Conservation (phyloP, 768 basidiomycete genomes). For the Collybia nuda region DNA sequence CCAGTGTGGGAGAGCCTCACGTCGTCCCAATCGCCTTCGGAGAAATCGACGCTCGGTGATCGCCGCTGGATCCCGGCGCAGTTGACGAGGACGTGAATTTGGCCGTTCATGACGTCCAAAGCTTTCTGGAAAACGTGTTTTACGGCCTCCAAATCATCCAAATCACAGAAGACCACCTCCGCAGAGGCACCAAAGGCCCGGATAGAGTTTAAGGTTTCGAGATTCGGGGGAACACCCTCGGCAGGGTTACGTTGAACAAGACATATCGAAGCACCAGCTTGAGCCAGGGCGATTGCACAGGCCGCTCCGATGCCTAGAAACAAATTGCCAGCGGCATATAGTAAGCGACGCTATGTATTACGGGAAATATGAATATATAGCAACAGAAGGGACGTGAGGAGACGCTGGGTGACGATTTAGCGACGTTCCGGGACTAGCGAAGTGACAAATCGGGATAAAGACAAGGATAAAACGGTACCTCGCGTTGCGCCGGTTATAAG, state of each 20-base stretch:
- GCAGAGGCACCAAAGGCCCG: slow-evolving; percentile 26
- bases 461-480: slow-evolving; percentile 37
- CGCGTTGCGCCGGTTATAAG: slow-evolving; percentile 82
- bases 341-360: background rate
- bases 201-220: slow-evolving; percentile 31
- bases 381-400: background rate
- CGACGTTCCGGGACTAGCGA: slow-evolving; percentile 1
- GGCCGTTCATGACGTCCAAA: slow-evolving; percentile 34
- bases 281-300: slow-evolving; percentile 46
- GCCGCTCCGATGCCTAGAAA: slow-evolving; percentile 48
- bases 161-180: slow-evolving; percentile 38
- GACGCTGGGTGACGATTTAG: background rate
- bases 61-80: slow-evolving; percentile 66
- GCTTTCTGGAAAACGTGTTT: slow-evolving; percentile 40
- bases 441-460: slow-evolving; percentile 7
- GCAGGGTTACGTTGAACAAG: slow-evolving; percentile 38
- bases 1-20: slow-evolving; percentile 28
- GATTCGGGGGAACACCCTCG: slow-evolving; percentile 19
- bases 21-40: slow-evolving; percentile 69
- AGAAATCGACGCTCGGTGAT: slow-evolving; percentile 59
- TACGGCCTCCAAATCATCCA: slow-evolving; percentile 39
- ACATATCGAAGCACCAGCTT: slow-evolving; percentile 48
- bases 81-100: slow-evolving; percentile 66
- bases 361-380: background rate
- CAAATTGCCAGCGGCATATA: background rate